phyloP scores from a whole-genome alignment of 2,329 filamentous ascomycete species.

The Neocucurbitaria cava region DNA sequence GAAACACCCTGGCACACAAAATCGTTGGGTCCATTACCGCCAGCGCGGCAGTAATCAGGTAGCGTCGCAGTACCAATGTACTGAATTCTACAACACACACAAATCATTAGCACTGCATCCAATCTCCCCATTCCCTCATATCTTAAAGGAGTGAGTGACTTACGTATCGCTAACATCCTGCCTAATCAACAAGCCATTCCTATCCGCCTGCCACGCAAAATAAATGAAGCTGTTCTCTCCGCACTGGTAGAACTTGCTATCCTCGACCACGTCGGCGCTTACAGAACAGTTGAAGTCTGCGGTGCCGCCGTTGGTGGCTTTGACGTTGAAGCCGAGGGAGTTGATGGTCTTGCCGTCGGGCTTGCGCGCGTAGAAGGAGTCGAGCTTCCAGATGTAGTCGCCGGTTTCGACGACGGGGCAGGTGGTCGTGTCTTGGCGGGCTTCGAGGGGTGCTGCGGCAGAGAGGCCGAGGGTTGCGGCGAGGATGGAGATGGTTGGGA shows the following conservation, averaged over 20 bases:
- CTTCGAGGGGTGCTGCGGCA: slow-evolving; percentile 16
- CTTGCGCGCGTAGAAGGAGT: slow-evolving; percentile 25
- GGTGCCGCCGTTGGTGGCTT: slow-evolving; percentile 19
- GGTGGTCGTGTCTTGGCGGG: slow-evolving; percentile 8
- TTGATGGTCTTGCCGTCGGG: slow-evolving; percentile 24
- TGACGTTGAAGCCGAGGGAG: slow-evolving; percentile 23
- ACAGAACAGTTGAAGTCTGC: slow-evolving; percentile 18
- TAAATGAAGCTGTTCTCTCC: slow-evolving; percentile 18
- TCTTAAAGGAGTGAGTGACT: not conserved
- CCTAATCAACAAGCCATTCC: slow-evolving; percentile 20
- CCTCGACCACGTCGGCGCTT: slow-evolving; percentile 7
- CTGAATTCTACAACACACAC: slow-evolving; percentile 15
- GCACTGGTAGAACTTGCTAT: slow-evolving; percentile 19
- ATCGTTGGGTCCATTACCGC: slow-evolving; percentile 53
- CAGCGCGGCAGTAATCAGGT: slow-evolving; percentile 21
- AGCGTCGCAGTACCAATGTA: slow-evolving; percentile 19
- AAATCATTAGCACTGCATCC: not conserved
- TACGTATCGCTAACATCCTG: slow-evolving; percentile 18
- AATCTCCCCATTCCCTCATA: not conserved
- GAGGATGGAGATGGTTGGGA: slow-evolving; percentile 20
- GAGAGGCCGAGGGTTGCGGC: slow-evolving; percentile 18
- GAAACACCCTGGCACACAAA: slow-evolving; percentile 77
- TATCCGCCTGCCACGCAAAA: slow-evolving; percentile 20
- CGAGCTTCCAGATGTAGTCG: slow-evolving; percentile 30
- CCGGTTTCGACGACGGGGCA: slow-evolving; percentile 13